phyloP scores from a whole-genome alignment of 306 rosid species.

The Carpinus viminea region DNA sequence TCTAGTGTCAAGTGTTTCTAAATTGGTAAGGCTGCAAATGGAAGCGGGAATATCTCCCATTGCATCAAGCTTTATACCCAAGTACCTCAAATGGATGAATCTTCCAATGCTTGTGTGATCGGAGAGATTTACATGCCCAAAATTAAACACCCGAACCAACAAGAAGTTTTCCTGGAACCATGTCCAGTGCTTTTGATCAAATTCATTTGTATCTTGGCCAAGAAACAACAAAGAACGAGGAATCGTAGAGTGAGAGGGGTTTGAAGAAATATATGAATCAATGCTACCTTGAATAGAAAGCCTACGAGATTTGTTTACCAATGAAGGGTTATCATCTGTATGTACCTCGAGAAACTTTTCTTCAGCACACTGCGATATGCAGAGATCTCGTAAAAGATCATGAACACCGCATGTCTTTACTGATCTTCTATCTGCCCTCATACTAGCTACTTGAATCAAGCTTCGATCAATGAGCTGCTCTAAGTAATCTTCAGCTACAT shows the following conservation, averaged over 20 bases:
- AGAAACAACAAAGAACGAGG: background rate
- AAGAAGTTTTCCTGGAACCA: background rate
- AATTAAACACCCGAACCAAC: background rate
- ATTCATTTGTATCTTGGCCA: background rate
- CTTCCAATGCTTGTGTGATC: background rate
- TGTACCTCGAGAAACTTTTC: background rate
- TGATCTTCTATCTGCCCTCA: constrained; percentile 11
- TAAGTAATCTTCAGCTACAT: background rate
- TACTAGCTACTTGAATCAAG: background rate
- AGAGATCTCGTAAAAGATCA: background rate
- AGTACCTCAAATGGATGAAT: background rate
- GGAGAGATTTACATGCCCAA: background rate
- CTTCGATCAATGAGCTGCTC: constrained; percentile 1
- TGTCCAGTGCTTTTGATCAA: background rate
- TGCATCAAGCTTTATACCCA: background rate
- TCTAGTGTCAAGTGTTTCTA: constrained; percentile 4
- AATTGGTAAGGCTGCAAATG: background rate
- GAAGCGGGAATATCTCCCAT: background rate
- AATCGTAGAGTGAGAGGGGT: background rate
- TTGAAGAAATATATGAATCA: background rate
- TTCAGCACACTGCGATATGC: background rate
- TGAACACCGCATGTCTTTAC: constrained; percentile 6
- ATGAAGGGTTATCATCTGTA: background rate
- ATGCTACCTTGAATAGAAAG: background rate
- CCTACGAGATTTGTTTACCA: background rate